These are phyloP conservation scores for Metschnikowia sp. DNA, from an alignment of 805 yeast species.

Conservation along the genomic window DNA sequence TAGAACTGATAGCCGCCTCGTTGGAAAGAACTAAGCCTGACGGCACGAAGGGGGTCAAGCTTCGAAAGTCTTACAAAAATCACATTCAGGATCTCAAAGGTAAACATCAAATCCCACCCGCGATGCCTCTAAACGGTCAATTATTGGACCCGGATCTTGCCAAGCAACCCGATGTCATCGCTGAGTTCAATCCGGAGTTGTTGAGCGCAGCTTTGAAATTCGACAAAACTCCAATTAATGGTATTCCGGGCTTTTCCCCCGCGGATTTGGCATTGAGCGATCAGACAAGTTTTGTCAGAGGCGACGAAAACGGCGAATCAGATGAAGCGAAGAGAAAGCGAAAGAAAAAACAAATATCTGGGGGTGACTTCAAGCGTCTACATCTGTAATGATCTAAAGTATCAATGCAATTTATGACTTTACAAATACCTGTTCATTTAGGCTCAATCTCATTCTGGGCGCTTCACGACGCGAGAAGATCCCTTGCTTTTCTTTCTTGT, in stretches of 20 bases:
- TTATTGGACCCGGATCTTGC: constrained; percentile 37
- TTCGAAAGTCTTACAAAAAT: constrained; percentile 91
- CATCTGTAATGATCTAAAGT: constrained; percentile 15
- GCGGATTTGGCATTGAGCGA: constrained; percentile 62
- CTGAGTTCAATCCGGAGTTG: constrained; percentile 47
- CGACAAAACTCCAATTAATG: constrained; percentile 62
- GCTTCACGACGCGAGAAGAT: background rate
- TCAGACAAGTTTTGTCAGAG: constrained; percentile 37
- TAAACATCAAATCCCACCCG: constrained; percentile 60
- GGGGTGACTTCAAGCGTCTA: constrained; percentile 36
- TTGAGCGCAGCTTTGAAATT: constrained; percentile 52
- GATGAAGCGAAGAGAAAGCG: constrained; percentile 34
- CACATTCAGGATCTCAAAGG: constrained; percentile 87
- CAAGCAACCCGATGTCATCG: constrained; percentile 43
- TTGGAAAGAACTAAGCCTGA: constrained; percentile 85
- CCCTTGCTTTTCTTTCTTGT: no score
- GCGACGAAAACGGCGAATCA: constrained; percentile 38
- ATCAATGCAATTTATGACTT: background rate
- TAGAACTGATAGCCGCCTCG: constrained; percentile 66
- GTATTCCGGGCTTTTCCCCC: constrained; percentile 75
- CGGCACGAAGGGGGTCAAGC: constrained; percentile 87
- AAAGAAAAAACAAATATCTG: constrained; percentile 38
- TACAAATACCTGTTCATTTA: no score
- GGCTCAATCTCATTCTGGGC: background rate
- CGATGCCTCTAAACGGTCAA: constrained; percentile 33